Conservation (phyloP, 164 flowering plant species). For the Houttuynia cordata region DNA sequence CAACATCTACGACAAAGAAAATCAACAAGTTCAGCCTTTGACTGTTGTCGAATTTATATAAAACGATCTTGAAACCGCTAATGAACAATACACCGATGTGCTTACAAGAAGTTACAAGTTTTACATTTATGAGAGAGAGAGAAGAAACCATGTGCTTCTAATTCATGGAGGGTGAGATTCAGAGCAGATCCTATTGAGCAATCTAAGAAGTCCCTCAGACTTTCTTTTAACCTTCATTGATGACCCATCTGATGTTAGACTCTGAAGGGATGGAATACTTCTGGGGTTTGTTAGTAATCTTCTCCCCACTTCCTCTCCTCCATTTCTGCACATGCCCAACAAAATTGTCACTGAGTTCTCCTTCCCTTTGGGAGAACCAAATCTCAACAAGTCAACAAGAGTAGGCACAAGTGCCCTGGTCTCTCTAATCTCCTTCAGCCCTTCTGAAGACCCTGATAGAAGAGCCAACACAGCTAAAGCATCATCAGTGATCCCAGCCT, state of each 20-base stretch:
- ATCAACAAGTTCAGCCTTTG: no score
- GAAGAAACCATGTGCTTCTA: no score
- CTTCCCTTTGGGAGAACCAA: slow-evolving; percentile 64
- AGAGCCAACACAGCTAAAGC: slow-evolving; percentile 44
- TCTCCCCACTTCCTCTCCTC: slow-evolving; percentile 44
- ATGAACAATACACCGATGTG: no score
- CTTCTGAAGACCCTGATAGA: slow-evolving; percentile 36
- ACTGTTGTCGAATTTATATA: no score
- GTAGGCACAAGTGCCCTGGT: slow-evolving; percentile 31
- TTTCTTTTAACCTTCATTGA: slow-evolving; percentile 44
- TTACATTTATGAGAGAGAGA: no score
- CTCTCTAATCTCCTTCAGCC: slow-evolving; percentile 38
- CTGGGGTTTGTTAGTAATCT: slow-evolving; percentile 40
- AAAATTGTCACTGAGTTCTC: slow-evolving; percentile 53
- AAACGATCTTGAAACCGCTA: no score
- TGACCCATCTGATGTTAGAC: slow-evolving; percentile 41
- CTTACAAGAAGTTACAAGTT: no score
- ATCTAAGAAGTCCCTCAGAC: slow-evolving; percentile 57
- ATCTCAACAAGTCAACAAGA: slow-evolving; percentile 47
- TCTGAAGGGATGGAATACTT: slow-evolving; percentile 50
- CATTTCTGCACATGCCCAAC: slow-evolving; percentile 57
- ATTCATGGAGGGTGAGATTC: no score
- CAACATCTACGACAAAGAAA: no score
- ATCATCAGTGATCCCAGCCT: slow-evolving; percentile 64
- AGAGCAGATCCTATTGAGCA: slow-evolving; percentile 53